Conservation (phyloP, 495 filamentous ascomycete genomes). For the Parmelia sp. region DNA sequence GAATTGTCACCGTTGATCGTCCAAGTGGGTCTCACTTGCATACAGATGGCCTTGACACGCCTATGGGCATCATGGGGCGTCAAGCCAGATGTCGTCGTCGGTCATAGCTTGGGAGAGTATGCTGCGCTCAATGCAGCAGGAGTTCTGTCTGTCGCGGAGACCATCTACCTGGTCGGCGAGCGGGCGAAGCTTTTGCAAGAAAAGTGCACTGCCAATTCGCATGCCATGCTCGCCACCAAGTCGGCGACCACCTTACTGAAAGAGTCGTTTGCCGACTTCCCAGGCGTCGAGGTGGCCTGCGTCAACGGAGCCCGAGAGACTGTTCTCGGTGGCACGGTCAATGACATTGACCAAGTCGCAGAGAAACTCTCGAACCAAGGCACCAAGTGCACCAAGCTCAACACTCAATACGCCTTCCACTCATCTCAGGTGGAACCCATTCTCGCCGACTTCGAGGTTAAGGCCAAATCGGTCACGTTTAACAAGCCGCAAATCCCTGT, state of each 20-base stretch:
- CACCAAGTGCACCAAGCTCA: conserved; percentile 63
- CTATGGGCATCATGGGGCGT: conserved; percentile 78
- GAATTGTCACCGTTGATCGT: conserved; percentile 66
- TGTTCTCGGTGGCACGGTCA: conserved; percentile 43
- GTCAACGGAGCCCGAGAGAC: conserved; percentile 47
- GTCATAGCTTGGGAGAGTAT: conserved; percentile 85
- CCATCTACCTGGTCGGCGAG: conserved; percentile 71
- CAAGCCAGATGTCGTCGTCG: conserved; percentile 67
- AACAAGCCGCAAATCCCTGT: conserved; percentile 57
- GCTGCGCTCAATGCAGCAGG: conserved; percentile 77
- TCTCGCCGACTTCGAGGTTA: conserved; percentile 55
- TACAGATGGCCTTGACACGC: conserved; percentile 79
- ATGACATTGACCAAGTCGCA: conserved; percentile 50
- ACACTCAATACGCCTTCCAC: conserved; percentile 76
- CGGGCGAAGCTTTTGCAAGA: conserved; percentile 70
- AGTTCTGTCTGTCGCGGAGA: conserved; percentile 70
- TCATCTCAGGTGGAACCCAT: conserved; percentile 75
- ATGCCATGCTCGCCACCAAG: conserved; percentile 52
- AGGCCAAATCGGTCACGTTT: conserved; percentile 55
- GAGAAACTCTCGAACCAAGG: conserved; percentile 48
- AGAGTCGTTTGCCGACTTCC: conserved; percentile 7
- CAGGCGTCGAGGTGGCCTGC: conserved; percentile 43
- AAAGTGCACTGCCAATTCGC: conserved; percentile 64
- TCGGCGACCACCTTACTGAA: conserved; percentile 19
- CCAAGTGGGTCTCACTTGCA: conserved; percentile 68